These are phyloP conservation scores for Apiotrichum domesticum DNA, from an alignment of 1,284 basidiomycete genomes.

Conservation along the genomic window DNA sequence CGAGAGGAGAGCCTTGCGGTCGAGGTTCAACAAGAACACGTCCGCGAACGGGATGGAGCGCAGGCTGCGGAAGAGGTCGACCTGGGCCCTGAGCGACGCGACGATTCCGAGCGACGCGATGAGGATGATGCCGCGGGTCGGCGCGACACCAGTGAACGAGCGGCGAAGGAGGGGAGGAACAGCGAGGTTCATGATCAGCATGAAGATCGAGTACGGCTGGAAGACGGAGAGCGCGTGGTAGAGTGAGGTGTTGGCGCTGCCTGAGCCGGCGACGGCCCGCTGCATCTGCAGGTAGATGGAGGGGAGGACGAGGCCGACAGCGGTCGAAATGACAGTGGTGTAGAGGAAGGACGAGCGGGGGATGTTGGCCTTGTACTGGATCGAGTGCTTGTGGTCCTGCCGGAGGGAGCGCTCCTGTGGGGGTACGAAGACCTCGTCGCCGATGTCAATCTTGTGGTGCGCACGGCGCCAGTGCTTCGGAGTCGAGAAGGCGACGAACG, in stretches of 20 bases:
- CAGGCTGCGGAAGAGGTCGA: not conserved
- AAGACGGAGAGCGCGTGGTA: constrained; percentile 8
- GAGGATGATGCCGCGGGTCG: constrained; percentile 8
- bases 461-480: constrained; percentile 9
- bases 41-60: not conserved
- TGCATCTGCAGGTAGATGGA: not conserved
- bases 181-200: constrained; percentile 11
- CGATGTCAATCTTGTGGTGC: constrained; percentile 9
- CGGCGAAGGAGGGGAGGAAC: constrained; percentile 10
- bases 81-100: not conserved
- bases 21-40: not conserved
- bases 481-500: constrained; percentile 7
- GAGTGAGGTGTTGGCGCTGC: too few relatives aligned
- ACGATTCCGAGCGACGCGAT: constrained; percentile 10
- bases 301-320: constrained; percentile 9
- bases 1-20: not conserved
- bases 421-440: constrained; percentile 11
- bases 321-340: constrained; percentile 8
- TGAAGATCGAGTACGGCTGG: constrained; percentile 13
- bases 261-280: not conserved
- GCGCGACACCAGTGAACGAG: constrained; percentile 1
- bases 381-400: constrained; percentile 5
- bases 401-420: not conserved
- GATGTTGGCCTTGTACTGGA: constrained; percentile 12
- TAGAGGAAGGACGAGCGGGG: constrained; percentile 12